Evolutionary conservation across 441 rosid genomes (phyloP).

Genomic region (Erodium moschatum): DNA sequence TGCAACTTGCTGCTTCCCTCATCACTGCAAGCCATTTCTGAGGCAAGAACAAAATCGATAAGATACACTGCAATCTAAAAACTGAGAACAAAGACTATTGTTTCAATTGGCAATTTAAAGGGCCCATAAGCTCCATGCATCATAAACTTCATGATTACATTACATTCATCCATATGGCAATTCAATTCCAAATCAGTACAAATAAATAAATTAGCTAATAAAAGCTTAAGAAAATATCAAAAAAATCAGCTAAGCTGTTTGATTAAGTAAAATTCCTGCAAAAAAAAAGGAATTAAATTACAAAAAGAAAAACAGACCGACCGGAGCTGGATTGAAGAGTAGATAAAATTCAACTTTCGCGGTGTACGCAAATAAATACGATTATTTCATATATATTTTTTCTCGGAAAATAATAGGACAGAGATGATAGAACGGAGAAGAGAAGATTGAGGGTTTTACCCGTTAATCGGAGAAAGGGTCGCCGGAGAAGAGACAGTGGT

Average conservation of each 20-base stretch:
- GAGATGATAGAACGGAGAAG: neutral
- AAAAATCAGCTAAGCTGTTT: neutral
- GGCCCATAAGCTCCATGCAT: neutral
- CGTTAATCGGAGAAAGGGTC: neutral
- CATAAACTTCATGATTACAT: neutral
- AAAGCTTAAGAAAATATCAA: neutral
- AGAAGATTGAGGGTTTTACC: neutral
- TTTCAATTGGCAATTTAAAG: neutral
- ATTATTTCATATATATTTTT: too few species aligned
- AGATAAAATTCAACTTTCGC: neutral
- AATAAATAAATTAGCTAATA: neutral
- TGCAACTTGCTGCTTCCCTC: neutral
- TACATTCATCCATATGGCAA: neutral
- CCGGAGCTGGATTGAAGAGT: neutral
- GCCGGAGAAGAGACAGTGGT: neutral
- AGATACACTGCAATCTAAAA: neutral
- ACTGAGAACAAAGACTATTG: neutral
- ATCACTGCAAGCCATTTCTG: neutral
- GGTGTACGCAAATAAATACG: neutral
- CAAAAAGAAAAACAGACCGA: neutral
- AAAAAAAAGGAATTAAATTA: too few species aligned
- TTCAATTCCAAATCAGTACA: conserved; percentile 1
- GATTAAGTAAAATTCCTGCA: neutral
- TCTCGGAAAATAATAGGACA: neutral
- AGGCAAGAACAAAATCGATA: neutral